Conservation (phyloP, 495 filamentous ascomycete genomes). For the Aspergillus mulundensis region DNA sequence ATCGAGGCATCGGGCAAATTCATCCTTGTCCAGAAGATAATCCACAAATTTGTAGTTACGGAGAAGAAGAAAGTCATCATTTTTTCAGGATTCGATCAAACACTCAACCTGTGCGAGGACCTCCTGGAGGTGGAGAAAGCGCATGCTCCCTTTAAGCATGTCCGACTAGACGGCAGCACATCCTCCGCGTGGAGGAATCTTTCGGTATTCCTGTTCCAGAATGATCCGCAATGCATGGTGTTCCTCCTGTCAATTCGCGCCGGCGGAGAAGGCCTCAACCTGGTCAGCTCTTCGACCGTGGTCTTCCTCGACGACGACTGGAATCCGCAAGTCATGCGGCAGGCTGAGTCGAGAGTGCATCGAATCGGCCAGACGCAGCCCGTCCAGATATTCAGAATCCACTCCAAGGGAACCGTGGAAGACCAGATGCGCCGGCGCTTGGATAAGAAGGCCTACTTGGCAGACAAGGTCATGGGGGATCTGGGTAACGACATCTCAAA, state of each 20-base stretch:
- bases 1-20: slow-evolving; percentile 60
- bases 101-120: slow-evolving; percentile 58
- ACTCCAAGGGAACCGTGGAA: slow-evolving; percentile 58
- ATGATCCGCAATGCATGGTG: slow-evolving; percentile 46
- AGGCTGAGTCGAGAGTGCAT: slow-evolving; percentile 58
- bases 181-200: slow-evolving; percentile 52
- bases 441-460: slow-evolving; percentile 64
- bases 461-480: slow-evolving; percentile 55
- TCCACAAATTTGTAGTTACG: slow-evolving; percentile 53
- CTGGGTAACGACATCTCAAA: not conserved
- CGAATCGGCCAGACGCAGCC: slow-evolving; percentile 56
- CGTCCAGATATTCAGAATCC: slow-evolving; percentile 56
- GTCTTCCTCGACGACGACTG: slow-evolving; percentile 64
- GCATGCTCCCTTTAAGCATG: slow-evolving; percentile 45
- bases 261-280: slow-evolving; percentile 62
- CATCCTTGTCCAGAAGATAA: slow-evolving; percentile 58
- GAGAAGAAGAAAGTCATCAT: slow-evolving; percentile 58
- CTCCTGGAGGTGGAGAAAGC: slow-evolving; percentile 48
- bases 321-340: slow-evolving; percentile 61
- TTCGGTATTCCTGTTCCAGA: slow-evolving; percentile 56
- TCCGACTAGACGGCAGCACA: slow-evolving; percentile 57
- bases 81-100: slow-evolving; percentile 58
- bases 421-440: slow-evolving; percentile 62
- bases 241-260: slow-evolving; percentile 64
- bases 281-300: slow-evolving; percentile 56